phyloP scores from a whole-genome alignment of 805 yeast genomes.

The Hanseniaspora meyeri region DNA sequence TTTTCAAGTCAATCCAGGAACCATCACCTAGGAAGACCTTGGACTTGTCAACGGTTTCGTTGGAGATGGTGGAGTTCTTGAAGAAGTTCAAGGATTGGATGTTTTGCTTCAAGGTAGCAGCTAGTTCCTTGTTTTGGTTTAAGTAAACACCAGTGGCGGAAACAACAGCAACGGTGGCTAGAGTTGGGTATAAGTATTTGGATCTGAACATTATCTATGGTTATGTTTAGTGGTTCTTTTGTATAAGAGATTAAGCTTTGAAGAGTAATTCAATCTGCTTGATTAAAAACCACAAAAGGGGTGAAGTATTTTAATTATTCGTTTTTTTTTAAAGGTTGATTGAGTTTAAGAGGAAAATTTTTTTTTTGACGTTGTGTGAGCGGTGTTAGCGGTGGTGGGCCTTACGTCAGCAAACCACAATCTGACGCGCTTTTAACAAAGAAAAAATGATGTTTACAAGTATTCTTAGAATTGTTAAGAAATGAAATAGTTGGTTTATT shows the following conservation, averaged over 20 bases:
- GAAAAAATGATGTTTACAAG: too few species aligned
- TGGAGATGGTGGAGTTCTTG: constrained; percentile 19
- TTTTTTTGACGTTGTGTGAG: neutral
- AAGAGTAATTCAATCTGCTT: too few species aligned
- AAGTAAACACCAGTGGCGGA: constrained; percentile 18
- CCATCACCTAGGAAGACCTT: constrained; percentile 50
- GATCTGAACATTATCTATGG: constrained; percentile 8
- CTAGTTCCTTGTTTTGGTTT: constrained; percentile 14
- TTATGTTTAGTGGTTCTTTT: neutral
- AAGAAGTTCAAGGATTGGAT: neutral
- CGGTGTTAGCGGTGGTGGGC: too few species aligned
- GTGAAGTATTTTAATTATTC: neutral
- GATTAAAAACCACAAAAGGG: neutral
- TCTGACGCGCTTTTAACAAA: too few species aligned
- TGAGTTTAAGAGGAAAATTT: neutral
- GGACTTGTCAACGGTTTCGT: constrained; percentile 26
- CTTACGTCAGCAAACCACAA: too few species aligned
- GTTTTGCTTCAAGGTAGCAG: constrained; percentile 1
- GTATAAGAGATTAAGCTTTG: too few species aligned
- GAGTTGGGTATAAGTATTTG: constrained; percentile 12
- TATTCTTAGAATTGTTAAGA: too few species aligned
- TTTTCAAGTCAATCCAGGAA: constrained; percentile 61
- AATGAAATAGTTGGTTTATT: too few species aligned
- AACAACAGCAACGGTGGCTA: constrained; percentile 14
- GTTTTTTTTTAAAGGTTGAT: too few species aligned